Base-by-base conservation (phyloP, 2,329 filamentous ascomycete species). In the Fusarium verrucosum region DNA sequence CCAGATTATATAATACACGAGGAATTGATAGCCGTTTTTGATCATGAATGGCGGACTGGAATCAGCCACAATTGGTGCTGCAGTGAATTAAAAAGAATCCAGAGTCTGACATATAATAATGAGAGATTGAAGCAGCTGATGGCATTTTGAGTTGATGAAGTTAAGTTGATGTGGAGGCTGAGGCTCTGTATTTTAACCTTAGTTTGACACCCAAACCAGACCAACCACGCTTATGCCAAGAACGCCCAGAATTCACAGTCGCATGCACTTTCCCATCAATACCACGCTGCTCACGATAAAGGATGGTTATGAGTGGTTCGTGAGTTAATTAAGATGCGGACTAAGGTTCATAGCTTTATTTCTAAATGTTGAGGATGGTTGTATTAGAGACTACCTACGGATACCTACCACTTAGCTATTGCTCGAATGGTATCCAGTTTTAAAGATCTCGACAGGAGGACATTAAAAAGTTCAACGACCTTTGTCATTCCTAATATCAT, bases 161-260 rank as follows among this genome's bases (percentile, higher is more conserved):
- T 46, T 19, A 55, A 46, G 63, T 41, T 41, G 40, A 50, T 25
- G 42, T 56, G 40, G 28, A 60, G 35, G 40, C 28, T 60, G 53
- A 51, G 38, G 50, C 50, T 46, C 51, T 40, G 43, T 20, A 26
- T 35, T 42, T 59, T 41, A 58, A 62, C 20, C 30, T 49, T 44
- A 42, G 47, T 37, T 53, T 8, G 16, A 42, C 36, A 41, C 19
- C 17, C 16, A 66, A 45, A 35, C 46, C 52, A 58, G 47, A 35
- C 46, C 51, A 58, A 62, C 57, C 38, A 45, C 44, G 30, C 41
- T 51, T 35, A 36, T 32, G 63, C 63, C 53, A 66, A 66, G 53
- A 60, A 41, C 23, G 47, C 23, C 42, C 23, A 58, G 36, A 25
- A 38, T 32, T 37, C 25, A 19, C 28, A 44, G 37, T 36, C 47